Evolutionary conservation across 164 flowering plant genomes (phyloP).

Genomic region (Vitis labrusca): DNA sequence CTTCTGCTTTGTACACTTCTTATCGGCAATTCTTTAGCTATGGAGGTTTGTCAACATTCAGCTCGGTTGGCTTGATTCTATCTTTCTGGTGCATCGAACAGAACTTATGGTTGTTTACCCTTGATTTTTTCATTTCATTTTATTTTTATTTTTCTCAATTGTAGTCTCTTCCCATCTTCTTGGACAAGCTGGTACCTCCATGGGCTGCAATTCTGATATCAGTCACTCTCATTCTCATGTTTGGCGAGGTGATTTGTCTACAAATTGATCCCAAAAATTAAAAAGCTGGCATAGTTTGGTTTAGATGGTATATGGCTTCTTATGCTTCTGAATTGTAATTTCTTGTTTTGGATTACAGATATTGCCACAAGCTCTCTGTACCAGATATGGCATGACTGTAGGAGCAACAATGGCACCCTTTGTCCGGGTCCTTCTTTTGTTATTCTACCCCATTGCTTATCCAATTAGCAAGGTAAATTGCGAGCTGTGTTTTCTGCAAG

Average conservation of each 20-base stretch:
- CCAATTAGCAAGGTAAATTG: slow-evolving; percentile 81
- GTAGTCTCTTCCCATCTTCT: slow-evolving; percentile 82
- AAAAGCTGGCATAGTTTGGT: background rate
- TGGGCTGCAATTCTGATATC: slow-evolving; percentile 81
- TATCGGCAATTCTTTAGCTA: slow-evolving; percentile 82
- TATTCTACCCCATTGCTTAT: slow-evolving; percentile 79
- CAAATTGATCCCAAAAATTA: background rate
- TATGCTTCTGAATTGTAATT: background rate
- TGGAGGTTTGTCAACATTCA: slow-evolving; percentile 65
- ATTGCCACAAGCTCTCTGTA: slow-evolving; percentile 82
- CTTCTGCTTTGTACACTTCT: slow-evolving; percentile 85
- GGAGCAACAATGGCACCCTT: slow-evolving; percentile 77
- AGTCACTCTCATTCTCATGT: slow-evolving; percentile 80
- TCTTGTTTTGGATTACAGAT: slow-evolving; percentile 39
- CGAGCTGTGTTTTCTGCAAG: no score
- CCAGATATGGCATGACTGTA: slow-evolving; percentile 75
- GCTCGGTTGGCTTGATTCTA: no score
- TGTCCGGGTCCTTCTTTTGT: slow-evolving; percentile 63
- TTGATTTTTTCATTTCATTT: background rate
- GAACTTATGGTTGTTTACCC: no score
- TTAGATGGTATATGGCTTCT: background rate
- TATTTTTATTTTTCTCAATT: slow-evolving; percentile 3
- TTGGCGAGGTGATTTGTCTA: slow-evolving; percentile 65
- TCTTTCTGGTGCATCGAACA: no score
- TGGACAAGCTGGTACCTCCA: slow-evolving; percentile 75